phyloP scores from a whole-genome alignment of 129 eudicot genomes.

The Silybum marianum region DNA sequence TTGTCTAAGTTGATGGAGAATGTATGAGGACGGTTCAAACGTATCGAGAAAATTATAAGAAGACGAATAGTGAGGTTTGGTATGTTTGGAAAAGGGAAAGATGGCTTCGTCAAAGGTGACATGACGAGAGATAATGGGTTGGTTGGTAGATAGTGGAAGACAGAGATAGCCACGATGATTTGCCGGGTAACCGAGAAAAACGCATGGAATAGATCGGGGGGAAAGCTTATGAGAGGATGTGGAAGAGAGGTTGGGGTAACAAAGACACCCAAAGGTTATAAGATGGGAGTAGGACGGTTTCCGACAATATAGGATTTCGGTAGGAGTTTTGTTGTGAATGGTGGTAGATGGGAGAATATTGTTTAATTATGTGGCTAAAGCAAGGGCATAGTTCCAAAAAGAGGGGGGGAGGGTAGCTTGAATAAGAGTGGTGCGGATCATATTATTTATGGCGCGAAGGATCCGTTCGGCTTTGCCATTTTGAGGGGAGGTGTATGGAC shows the following conservation, averaged over 20 bases:
- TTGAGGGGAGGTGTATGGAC: neutral
- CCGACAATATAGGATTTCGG: neutral
- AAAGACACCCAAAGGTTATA: neutral
- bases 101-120: neutral
- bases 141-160: neutral
- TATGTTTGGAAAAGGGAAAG: neutral
- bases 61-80: neutral
- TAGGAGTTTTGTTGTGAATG: neutral
- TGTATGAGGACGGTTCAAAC: neutral
- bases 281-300: neutral
- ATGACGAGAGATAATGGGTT: neutral
- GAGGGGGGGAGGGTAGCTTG: neutral
- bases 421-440: neutral
- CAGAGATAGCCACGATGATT: neutral
- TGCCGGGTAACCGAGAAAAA: neutral
- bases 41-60: neutral
- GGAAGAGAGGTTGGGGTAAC: neutral
- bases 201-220: neutral
- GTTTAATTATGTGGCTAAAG: neutral
- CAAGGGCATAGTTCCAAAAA: neutral
- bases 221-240: neutral
- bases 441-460: neutral
- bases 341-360: neutral
- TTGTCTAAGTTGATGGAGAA: neutral
- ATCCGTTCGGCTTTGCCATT: neutral